Evolutionary conservation across 805 yeast species (phyloP).

Genomic region (Candida ponderosae): DNA sequence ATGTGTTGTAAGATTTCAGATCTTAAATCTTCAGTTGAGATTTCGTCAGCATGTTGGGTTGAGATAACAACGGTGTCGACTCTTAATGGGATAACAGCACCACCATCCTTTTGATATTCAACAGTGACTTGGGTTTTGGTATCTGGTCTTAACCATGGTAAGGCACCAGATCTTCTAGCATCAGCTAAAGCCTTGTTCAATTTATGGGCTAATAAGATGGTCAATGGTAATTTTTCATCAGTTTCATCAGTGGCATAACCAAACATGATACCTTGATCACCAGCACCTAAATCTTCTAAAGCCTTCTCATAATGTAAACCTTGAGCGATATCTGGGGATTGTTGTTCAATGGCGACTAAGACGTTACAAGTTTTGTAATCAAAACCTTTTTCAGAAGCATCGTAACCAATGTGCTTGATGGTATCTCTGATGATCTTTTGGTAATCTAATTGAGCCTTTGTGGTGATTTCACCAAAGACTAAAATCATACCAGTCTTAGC

Average conservation of each 20-base stretch:
- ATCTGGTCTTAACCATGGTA: slow-evolving; percentile 98
- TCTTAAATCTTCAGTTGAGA: slow-evolving; percentile 91
- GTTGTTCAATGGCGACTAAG: slow-evolving; percentile 98
- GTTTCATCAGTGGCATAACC: slow-evolving; percentile 99
- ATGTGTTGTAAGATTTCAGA: slow-evolving; percentile 67
- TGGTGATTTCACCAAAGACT: slow-evolving; percentile 99
- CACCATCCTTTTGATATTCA: slow-evolving; percentile 89
- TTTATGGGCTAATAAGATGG: slow-evolving; percentile 89
- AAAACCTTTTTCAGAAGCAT: slow-evolving; percentile 90
- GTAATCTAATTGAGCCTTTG: slow-evolving; percentile 91
- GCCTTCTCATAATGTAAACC: slow-evolving; percentile 97
- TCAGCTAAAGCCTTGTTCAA: slow-evolving; percentile 94
- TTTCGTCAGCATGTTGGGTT: slow-evolving; percentile 95
- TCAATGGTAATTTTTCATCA: slow-evolving; percentile 93
- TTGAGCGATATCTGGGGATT: slow-evolving; percentile 98
- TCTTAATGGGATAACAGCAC: slow-evolving; percentile 92
- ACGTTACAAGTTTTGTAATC: slow-evolving; percentile 99
- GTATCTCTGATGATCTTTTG: slow-evolving; percentile 98
- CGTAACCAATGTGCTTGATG: slow-evolving; percentile 97
- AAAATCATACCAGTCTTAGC: slow-evolving; percentile 98
- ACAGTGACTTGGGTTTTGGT: slow-evolving; percentile 99
- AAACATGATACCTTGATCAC: slow-evolving; percentile 99
- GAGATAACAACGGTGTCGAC: slow-evolving; percentile 97
- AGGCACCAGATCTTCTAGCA: slow-evolving; percentile 93
- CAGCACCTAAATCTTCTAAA: slow-evolving; percentile 97